Evolutionary conservation across 495 filamentous ascomycete species (phyloP).

Genomic region (Hypoxylon subgilvum): DNA sequence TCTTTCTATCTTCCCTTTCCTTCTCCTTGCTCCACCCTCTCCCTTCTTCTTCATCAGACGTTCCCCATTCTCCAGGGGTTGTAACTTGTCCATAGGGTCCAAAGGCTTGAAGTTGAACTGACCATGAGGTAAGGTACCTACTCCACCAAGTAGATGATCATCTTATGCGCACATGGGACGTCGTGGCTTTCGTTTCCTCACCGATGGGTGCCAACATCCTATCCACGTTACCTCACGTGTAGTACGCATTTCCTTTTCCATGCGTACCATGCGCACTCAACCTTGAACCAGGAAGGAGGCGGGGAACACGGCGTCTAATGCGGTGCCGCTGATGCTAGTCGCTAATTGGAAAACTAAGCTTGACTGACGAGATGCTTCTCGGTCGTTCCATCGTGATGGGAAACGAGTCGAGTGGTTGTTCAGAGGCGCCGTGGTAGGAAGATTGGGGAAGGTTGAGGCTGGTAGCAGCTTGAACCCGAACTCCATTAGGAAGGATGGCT

Average conservation of each 20-base stretch:
- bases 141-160: conserved; percentile 31
- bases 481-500: conserved; percentile 29
- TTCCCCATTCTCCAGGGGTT: conserved; percentile 18
- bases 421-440: conserved; percentile 10
- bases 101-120: conserved; percentile 5
- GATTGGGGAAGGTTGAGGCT: conserved; percentile 35
- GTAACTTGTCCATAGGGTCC: neutral
- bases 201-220: conserved; percentile 38
- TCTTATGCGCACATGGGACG: conserved; percentile 26
- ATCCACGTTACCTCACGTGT: conserved; percentile 35
- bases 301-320: conserved; percentile 24
- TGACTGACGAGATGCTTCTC: no score
- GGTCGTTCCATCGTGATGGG: no score
- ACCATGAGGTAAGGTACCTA: conserved; percentile 19
- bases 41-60: conserved; percentile 19
- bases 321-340: conserved; percentile 18
- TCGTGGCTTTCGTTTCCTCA: conserved; percentile 36
- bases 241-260: conserved; percentile 15
- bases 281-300: conserved; percentile 15
- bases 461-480: conserved; percentile 29
- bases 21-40: conserved; percentile 6
- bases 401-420: conserved; percentile 28
- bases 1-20: conserved; percentile 1
- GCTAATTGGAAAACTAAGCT: conserved; percentile 10
- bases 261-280: conserved; percentile 13